Percentiles rank a stretch among this genome's conserved stretches.
Conservation (phyloP, 2,329 filamentous ascomycete genomes). For the Nemania sp. region DNA sequence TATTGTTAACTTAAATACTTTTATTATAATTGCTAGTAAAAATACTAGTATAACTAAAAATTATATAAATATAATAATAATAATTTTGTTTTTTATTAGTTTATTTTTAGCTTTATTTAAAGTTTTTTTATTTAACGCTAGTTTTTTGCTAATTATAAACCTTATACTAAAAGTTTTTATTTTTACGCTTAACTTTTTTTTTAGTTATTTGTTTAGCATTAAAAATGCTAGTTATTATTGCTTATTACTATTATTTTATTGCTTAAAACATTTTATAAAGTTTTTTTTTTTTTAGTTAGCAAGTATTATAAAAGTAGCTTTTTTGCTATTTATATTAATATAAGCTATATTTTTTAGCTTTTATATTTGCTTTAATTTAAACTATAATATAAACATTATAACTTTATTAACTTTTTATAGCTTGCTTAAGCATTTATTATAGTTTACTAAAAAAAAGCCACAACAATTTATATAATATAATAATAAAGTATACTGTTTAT, state of each 20-base stretch:
- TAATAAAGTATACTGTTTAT: slow-evolving; percentile 1
- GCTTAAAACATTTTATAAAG: neutral
- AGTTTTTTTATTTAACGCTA: neutral
- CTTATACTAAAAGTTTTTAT: slow-evolving; percentile 10
- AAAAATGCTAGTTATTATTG: too few relatives aligned
- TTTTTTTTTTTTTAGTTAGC: neutral
- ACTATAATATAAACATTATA: slow-evolving; percentile 16
- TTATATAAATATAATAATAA: neutral
- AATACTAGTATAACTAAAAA: neutral
- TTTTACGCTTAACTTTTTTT: neutral
- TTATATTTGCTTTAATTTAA: slow-evolving; percentile 5
- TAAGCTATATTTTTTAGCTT: slow-evolving; percentile 10
- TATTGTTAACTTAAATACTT: too few relatives aligned
- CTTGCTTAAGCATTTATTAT: slow-evolving; percentile 20
- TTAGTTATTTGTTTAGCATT: too few relatives aligned
- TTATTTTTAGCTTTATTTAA: slow-evolving; percentile 1
- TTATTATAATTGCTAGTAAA: too few relatives aligned
- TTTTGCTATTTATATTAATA: neutral
- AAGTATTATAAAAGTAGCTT: neutral
- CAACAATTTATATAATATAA: slow-evolving; percentile 8
- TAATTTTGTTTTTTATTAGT: slow-evolving; percentile 11
- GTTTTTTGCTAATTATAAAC: neutral
- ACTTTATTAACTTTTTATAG: slow-evolving; percentile 12
- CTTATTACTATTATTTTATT: slow-evolving; percentile 17
- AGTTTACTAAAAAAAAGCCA: neutral